Evolutionary conservation across 176 grass and related monocot genomes (phyloP).

Genomic region (Cocos nucifera): DNA sequence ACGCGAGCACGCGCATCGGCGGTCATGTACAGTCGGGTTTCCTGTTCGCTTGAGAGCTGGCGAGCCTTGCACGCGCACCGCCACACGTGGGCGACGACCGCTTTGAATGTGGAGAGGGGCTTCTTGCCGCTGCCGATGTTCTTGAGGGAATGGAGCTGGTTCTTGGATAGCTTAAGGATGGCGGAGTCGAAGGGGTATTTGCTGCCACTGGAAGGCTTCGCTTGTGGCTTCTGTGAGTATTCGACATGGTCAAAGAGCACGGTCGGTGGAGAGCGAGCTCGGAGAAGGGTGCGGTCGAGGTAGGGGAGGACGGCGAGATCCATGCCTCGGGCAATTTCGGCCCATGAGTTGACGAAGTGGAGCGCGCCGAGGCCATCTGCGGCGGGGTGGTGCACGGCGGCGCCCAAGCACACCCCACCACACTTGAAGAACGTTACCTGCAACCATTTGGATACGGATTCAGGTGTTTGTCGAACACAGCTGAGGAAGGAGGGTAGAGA

Average conservation of each 20-base stretch:
- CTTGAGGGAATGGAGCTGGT: constrained; percentile 4
- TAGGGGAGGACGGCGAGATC: neutral
- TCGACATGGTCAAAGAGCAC: constrained; percentile 36
- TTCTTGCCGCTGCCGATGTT: neutral
- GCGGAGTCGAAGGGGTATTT: neutral
- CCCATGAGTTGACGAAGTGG: constrained; percentile 51
- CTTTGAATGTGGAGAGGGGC: constrained; percentile 9
- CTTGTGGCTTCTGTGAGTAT: constrained; percentile 3
- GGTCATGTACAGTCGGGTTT: neutral
- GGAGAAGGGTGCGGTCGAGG: constrained; percentile 41
- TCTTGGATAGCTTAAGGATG: neutral
- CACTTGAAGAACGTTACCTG: constrained; percentile 41
- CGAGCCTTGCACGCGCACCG: constrained; percentile 1
- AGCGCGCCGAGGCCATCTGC: constrained; percentile 41
- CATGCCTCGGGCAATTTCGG: constrained; percentile 20
- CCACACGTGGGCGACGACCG: constrained; percentile 2
- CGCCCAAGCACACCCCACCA: constrained; percentile 45
- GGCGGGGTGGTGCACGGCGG: constrained; percentile 49
- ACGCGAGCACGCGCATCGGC: constrained; percentile 4
- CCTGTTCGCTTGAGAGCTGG: neutral
- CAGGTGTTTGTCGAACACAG: too few relatives aligned
- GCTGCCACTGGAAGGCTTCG: too few relatives aligned
- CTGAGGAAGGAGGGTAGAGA: too few relatives aligned
- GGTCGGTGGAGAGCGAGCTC: constrained; percentile 4
- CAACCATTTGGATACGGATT: neutral